These are phyloP conservation scores for Albifimbria verrucaria DNA, from an alignment of 2,329 filamentous ascomycete genomes.

Conservation along the genomic window DNA sequence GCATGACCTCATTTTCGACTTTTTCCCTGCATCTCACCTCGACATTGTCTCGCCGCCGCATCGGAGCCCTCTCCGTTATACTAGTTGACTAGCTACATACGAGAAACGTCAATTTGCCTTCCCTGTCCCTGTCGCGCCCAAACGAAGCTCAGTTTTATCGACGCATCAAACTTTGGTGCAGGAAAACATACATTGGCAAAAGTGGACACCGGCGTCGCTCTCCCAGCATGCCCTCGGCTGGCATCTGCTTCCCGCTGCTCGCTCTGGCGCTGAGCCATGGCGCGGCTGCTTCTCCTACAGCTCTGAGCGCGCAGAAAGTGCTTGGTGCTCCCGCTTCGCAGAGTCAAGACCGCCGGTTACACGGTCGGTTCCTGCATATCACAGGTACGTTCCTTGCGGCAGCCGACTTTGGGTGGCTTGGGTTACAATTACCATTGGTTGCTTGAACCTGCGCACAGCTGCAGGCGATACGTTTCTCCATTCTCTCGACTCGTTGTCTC, in stretches of 20 bases:
- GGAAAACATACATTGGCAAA: too few species aligned
- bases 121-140: too few species aligned
- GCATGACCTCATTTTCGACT: not conserved
- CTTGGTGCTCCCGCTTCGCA: conserved; percentile 13
- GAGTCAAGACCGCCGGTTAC: conserved; percentile 44
- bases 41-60: too few species aligned
- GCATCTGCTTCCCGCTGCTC: conserved; percentile 15
- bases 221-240: conserved; percentile 25
- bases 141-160: too few species aligned
- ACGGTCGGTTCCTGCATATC: conserved; percentile 81
- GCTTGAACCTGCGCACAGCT: not conserved
- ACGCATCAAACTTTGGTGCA: too few species aligned
- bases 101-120: too few species aligned
- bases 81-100: too few species aligned
- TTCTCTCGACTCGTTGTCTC: conserved; percentile 6
- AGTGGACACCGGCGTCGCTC: too few species aligned
- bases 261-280: conserved; percentile 14
- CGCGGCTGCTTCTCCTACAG: conserved; percentile 18
- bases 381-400: conserved; percentile 58
- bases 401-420: not conserved
- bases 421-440: not conserved
- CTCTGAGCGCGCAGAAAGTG: conserved; percentile 14
- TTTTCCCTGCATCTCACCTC: not conserved
- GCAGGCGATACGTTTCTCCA: too few species aligned
- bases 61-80: too few species aligned